Base-by-base conservation (phyloP, 306 rosid species). In the Delonix regia region DNA sequence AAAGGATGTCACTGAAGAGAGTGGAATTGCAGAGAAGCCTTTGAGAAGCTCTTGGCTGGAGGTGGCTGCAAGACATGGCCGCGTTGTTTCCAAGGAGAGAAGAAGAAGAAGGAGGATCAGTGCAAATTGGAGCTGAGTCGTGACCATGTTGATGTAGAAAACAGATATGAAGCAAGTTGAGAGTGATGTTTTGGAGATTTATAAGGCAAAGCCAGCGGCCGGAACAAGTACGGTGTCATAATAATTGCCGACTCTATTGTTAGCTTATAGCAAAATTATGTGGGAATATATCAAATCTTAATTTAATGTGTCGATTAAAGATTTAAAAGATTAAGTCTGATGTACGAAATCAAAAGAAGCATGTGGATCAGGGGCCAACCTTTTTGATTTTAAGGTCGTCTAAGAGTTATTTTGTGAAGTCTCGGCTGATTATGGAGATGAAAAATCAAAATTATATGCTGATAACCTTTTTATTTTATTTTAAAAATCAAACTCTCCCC, bases 21-120 rank as follows among this genome's bases (percentile, higher is more conserved):
- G 76, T 6, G 93, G 94, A 11, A 70, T 16, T 24, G 85, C 85
- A 22, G 82, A 77, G 86, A 92, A 95, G 69, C 97, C 97, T 48
- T 0, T 63, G 24, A 21, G 83, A 45, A 95, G 88, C 76, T 80
- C 82, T 19, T 30, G 83, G 19, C 36, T 15, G 30, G 85, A 22
- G 57, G 49, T 33, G 64, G 81, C 75, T 45, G 78, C 77, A 9
- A 61, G 39, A 9, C 78, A 71, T 34, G 67, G 48, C 25, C 73
- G 18, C 13, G 79, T 14, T 25, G 53, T 59, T 0, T 38, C 5
- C 4, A 79, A 3, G 74, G 36, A 74, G 48, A 93, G 10, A 12
- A 84, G 1, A 39, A 36, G 16, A 10, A 88, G 48, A 13, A 10
- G 6, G 6, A 10, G 6, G 6, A 64, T 28, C n/a, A 55, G 38